A percentile compares a stretch with the other conserved stretches of the same genome.
phyloP scores from a whole-genome alignment of 306 rosid genomes.

The Prunus kanzakura region DNA sequence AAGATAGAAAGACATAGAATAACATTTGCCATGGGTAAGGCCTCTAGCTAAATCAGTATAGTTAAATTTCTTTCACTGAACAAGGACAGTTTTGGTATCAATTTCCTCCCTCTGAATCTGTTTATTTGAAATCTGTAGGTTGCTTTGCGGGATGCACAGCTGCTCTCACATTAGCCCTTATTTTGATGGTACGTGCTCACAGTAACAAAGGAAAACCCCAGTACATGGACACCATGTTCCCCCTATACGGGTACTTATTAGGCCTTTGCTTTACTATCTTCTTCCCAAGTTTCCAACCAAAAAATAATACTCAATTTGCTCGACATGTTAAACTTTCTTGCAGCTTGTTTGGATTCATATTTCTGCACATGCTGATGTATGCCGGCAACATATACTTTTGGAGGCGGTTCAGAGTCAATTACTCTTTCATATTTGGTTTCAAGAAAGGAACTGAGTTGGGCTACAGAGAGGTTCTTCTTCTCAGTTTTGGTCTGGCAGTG shows the following conservation, averaged over 20 bases:
- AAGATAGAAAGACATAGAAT: constrained; percentile 55
- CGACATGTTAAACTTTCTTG: constrained; percentile 18
- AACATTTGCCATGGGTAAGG: constrained; percentile 60
- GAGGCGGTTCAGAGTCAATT: constrained; percentile 54
- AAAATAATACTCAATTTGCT: background rate
- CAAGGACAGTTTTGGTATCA: background rate
- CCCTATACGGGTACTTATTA: constrained; percentile 52
- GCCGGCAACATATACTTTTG: constrained; percentile 57
- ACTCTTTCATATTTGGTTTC: constrained; percentile 76
- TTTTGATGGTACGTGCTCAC: constrained; percentile 35
- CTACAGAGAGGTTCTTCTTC: constrained; percentile 45
- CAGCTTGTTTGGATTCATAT: constrained; percentile 68
- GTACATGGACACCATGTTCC: constrained; percentile 73
- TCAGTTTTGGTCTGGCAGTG: constrained; percentile 41
- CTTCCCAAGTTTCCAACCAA: background rate
- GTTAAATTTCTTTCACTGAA: background rate
- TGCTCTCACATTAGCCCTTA: constrained; percentile 50
- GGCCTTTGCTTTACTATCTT: background rate
- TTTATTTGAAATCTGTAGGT: constrained; percentile 39
- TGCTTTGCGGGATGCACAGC: constrained; percentile 62
- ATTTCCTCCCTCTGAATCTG: constrained; percentile 7
- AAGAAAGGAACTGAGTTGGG: constrained; percentile 62
- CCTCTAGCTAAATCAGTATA: background rate
- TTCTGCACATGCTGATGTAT: constrained; percentile 66
- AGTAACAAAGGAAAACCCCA: constrained; percentile 17